Conservation (phyloP, 139 green algal genomes). For the Nannochloris sp. region DNA sequence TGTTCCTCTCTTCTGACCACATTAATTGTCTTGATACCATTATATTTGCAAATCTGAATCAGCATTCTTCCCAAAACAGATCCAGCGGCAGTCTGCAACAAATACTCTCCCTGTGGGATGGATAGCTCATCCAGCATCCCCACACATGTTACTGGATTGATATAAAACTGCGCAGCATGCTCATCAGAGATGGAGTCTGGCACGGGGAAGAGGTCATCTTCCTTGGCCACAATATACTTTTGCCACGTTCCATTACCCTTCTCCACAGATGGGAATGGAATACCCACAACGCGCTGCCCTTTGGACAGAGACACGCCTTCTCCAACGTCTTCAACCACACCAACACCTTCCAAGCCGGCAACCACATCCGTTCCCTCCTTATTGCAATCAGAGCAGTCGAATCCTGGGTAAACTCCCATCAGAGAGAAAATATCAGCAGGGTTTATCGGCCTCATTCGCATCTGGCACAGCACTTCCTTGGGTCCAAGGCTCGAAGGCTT, state of each 20-base stretch:
- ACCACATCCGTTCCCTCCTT: neutral
- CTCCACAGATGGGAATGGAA: slow-evolving; percentile 11
- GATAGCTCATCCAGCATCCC: slow-evolving; percentile 36
- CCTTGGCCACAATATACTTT: slow-evolving; percentile 25
- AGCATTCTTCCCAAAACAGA: slow-evolving; percentile 37
- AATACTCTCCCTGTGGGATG: slow-evolving; percentile 28
- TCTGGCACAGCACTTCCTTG: slow-evolving; percentile 7
- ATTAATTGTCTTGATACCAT: slow-evolving; percentile 38
- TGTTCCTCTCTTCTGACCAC: slow-evolving; percentile 29
- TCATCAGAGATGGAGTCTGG: slow-evolving; percentile 34
- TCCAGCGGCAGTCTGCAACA: slow-evolving; percentile 41
- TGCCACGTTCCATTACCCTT: slow-evolving; percentile 38
- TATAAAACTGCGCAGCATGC: slow-evolving; percentile 19
- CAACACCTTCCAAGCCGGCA: slow-evolving; percentile 37
- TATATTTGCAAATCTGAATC: slow-evolving; percentile 26
- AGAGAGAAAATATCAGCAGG: slow-evolving; percentile 33
- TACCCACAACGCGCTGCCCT: slow-evolving; percentile 34
- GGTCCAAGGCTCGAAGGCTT: neutral
- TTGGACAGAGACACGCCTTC: slow-evolving; percentile 14
- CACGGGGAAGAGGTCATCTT: slow-evolving; percentile 21
- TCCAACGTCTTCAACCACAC: slow-evolving; percentile 18
- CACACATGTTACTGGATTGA: slow-evolving; percentile 39
- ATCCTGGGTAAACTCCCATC: slow-evolving; percentile 38
- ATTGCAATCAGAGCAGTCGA: slow-evolving; percentile 10
- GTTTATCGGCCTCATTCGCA: slow-evolving; percentile 26